Percentiles rank a stretch among this genome's conserved stretches.
phyloP scores from a whole-genome alignment of 192 early-diverging fungal species.

The Coemansia sp. region DNA sequence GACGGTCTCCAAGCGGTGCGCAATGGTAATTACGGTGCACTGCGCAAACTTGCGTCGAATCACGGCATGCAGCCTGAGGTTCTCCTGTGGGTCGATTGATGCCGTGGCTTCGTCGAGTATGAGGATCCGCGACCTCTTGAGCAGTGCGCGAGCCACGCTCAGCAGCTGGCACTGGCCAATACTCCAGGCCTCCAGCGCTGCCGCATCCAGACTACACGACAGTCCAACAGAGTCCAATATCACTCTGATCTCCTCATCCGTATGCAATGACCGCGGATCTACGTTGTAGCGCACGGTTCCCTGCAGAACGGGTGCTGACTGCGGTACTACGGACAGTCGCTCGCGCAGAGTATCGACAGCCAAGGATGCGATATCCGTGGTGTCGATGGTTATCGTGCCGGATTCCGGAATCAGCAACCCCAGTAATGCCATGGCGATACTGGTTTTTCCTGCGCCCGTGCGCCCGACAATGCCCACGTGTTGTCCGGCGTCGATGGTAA shows the following conservation, averaged over 20 bases:
- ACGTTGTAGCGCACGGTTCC: conserved; percentile 83
- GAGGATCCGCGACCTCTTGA: conserved; percentile 57
- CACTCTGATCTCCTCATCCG: conserved; percentile 67
- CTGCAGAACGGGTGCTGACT: conserved; percentile 71
- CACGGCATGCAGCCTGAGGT: conserved; percentile 50
- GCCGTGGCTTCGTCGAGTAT: conserved; percentile 71
- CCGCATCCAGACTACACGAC: neutral
- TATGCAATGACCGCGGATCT: conserved; percentile 68
- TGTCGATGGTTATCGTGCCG: conserved; percentile 68
- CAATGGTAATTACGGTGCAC: conserved; percentile 66
- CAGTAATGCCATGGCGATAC: conserved; percentile 68
- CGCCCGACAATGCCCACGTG: conserved; percentile 85
- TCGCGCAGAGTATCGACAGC: conserved; percentile 62
- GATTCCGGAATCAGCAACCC: conserved; percentile 56
- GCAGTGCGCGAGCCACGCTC: conserved; percentile 61
- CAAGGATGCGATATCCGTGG: conserved; percentile 63
- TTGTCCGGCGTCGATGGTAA: conserved; percentile 62
- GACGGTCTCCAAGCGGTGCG: conserved; percentile 56
- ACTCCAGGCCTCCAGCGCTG: conserved; percentile 36
- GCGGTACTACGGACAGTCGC: conserved; percentile 85
- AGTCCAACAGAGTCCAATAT: conserved; percentile 64
- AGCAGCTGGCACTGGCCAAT: conserved; percentile 61
- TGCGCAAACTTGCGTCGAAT: conserved; percentile 56
- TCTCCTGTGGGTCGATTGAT: conserved; percentile 55
- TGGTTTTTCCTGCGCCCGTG: conserved; percentile 75